Base-by-base conservation (phyloP, 768 basidiomycete genomes). In the Erythrobasidium yunnanense region DNA sequence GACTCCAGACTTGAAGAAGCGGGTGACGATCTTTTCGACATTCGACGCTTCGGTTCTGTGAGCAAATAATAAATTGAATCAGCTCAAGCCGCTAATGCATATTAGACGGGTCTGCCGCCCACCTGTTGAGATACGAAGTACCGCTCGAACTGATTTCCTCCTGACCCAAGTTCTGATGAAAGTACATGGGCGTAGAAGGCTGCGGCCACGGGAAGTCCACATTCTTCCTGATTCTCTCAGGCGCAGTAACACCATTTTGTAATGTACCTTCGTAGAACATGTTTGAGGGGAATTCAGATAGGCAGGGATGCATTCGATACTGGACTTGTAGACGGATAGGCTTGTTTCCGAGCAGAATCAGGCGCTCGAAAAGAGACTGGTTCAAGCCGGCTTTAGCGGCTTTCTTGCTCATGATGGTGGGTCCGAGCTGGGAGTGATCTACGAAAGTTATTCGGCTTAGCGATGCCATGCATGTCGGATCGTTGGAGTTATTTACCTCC, bases 361-460 rank as follows among this genome's bases (percentile, higher is more conserved):
- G 85, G 49, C 95, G 87, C 75, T 99, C 95, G 72, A 99, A 99
- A 20, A 99, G 84, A 0, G 95, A 99, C 74, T 97, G 95, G 0
- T 92, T 96, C 38, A 99, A 82, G 20, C 95, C 95, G 3, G 95
- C 95, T n/a, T 91, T 88, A 1, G 95, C 93, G 0, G 95, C 95
- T 75, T 99, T 97, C 83, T 99, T 99, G 83, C 97, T 99, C 95
- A 99, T 97, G 76, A 99, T 96, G 73, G 97, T 95, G 5, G 95
- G 95, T 0, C 95, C 95, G 54, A 97, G 85, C 81, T 97, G 95
- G 80, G 87, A 75, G 68, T 74, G 73, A 55, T 74, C 73, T 72
- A 50, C 22, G 17, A 6, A 17, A n/a, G 52, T 27, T 32, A 15
- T 18, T 20, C 33, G 33, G 11, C 6, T 15, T 33, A 25, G 22